phyloP scores from a whole-genome alignment of 495 filamentous ascomycete genomes.

The Penicillium atrosanguineum region DNA sequence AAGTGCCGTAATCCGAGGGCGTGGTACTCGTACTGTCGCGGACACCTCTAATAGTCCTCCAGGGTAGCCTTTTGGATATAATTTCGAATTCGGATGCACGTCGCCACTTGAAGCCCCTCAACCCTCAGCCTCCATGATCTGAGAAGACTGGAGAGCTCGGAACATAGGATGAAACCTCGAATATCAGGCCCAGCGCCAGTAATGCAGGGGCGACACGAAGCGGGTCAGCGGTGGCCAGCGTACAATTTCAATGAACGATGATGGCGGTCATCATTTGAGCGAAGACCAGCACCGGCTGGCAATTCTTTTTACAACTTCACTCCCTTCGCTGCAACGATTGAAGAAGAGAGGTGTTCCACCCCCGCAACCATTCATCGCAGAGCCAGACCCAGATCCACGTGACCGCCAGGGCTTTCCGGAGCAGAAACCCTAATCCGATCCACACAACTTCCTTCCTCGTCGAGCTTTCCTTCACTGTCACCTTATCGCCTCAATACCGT shows the following conservation, averaged over 20 bases:
- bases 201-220: slow-evolving; percentile 6
- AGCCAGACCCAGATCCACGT: slow-evolving; percentile 6
- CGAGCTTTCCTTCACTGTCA: slow-evolving; percentile 17
- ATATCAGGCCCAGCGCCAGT: slow-evolving; percentile 2
- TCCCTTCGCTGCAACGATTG: not conserved
- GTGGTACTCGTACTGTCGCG: not conserved
- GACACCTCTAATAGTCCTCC: not conserved
- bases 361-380: not conserved
- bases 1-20: slow-evolving; percentile 12
- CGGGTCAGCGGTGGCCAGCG: not conserved
- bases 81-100: slow-evolving; percentile 16
- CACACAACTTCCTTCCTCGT: slow-evolving; percentile 23
- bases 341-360: not conserved
- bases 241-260: slow-evolving; percentile 1
- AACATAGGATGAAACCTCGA: not conserved
- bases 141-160: slow-evolving; percentile 8
- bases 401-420: slow-evolving; percentile 22
- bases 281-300: not conserved
- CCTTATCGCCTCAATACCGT: slow-evolving; percentile 29
- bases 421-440: slow-evolving; percentile 35
- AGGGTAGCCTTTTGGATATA: slow-evolving; percentile 17
- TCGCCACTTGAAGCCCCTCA: slow-evolving; percentile 7
- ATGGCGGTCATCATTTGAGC: not conserved
- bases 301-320: not conserved
- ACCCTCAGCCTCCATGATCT: not conserved